Conservation (phyloP, 495 filamentous ascomycete species). For the Penicillium coffeae region DNA sequence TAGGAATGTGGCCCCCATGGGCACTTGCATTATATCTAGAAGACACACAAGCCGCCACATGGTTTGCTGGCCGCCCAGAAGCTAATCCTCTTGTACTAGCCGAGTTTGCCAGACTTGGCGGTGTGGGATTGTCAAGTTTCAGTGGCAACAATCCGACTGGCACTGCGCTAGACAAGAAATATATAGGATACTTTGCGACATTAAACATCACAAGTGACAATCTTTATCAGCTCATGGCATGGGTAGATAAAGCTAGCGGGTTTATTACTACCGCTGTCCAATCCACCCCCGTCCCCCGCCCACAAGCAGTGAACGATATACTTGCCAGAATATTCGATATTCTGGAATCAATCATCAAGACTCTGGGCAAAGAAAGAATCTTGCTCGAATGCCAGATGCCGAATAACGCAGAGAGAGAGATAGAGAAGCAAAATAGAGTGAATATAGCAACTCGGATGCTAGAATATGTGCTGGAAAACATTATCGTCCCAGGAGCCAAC, state of each 20-base stretch:
- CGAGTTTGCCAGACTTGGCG: neutral
- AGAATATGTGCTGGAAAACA: too few species aligned
- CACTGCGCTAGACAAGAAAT: neutral
- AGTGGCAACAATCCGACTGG: neutral
- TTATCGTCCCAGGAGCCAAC: too few species aligned
- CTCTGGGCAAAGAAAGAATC: too few species aligned
- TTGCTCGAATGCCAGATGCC: too few species aligned
- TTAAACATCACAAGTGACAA: neutral
- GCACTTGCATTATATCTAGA: neutral
- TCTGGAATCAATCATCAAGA: too few species aligned
- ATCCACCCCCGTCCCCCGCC: too few species aligned
- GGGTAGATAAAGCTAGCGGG: neutral
- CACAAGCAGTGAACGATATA: too few species aligned
- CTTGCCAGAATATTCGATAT: too few species aligned
- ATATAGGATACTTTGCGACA: neutral
- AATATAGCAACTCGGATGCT: too few species aligned
- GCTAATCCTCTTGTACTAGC: neutral
- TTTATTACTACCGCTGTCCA: too few species aligned
- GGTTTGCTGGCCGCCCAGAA: neutral
- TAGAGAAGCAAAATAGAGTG: too few species aligned
- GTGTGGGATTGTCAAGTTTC: neutral
- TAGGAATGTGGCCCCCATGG: neutral
- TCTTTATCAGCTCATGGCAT: neutral
- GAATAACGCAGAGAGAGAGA: too few species aligned
- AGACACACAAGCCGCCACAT: neutral